These are phyloP conservation scores for Neoboletus subvelutipes DNA, from an alignment of 768 basidiomycete genomes.

Conservation along the genomic window DNA sequence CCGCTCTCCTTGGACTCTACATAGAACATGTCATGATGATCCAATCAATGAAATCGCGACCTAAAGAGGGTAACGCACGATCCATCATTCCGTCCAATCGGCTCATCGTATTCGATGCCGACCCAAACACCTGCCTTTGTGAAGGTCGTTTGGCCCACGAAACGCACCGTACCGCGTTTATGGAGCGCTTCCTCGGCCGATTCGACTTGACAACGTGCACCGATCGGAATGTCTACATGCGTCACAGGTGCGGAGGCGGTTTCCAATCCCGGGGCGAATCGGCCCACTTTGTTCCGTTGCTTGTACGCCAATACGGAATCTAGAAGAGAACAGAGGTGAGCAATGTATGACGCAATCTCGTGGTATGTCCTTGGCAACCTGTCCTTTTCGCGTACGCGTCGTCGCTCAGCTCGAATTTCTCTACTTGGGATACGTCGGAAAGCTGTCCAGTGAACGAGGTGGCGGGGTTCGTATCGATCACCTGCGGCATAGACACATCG, in stretches of 20 bases:
- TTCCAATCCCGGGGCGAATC: slow-evolving; percentile 66
- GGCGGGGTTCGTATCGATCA: slow-evolving; percentile 69
- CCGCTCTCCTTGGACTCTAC: slow-evolving; percentile 77
- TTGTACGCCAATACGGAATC: slow-evolving; percentile 92
- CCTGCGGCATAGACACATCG: slow-evolving; percentile 47
- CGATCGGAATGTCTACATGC: slow-evolving; percentile 55
- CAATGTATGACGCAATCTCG: background rate
- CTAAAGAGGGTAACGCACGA: slow-evolving; percentile 55
- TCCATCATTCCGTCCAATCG: slow-evolving; percentile 93
- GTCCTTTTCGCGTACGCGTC: slow-evolving; percentile 78
- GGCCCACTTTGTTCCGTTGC: slow-evolving; percentile 81
- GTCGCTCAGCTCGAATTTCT: slow-evolving; percentile 88
- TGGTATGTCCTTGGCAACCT: slow-evolving; percentile 46
- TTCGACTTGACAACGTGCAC: slow-evolving; percentile 82
- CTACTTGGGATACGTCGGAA: slow-evolving; percentile 79
- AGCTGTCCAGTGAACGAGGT: slow-evolving; percentile 78
- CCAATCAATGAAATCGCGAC: background rate
- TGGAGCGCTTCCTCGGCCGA: slow-evolving; percentile 63
- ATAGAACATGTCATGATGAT: background rate
- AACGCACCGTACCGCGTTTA: slow-evolving; percentile 84
- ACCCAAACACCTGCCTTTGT: slow-evolving; percentile 73
- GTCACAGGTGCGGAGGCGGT: slow-evolving; percentile 27
- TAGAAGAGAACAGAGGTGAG: slow-evolving; percentile 30
- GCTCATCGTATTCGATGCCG: slow-evolving; percentile 94
- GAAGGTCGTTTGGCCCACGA: slow-evolving; percentile 79